Evolutionary conservation across 345 rosid genomes (phyloP).

Genomic region (Aegle marmelos): DNA sequence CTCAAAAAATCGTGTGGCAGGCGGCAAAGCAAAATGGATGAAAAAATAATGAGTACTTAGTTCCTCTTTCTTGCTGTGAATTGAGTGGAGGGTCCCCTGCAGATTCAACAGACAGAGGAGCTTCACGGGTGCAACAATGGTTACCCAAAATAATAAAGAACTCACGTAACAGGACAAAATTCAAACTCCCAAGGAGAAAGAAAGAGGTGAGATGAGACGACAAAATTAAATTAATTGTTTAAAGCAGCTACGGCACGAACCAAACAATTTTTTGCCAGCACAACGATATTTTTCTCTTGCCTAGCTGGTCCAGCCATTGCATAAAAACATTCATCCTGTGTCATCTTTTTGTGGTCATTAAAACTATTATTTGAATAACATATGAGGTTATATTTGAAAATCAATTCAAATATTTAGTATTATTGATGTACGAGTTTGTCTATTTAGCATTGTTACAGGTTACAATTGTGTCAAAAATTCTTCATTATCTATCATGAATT

Average conservation of each 20-base stretch:
- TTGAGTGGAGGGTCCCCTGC: neutral
- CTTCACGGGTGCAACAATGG: constrained; percentile 13
- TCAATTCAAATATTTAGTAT: too few relatives aligned
- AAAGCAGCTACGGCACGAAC: neutral
- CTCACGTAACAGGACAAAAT: neutral
- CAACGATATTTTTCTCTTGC: neutral
- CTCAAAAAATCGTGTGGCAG: neutral
- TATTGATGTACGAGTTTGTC: too few relatives aligned
- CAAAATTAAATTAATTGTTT: neutral
- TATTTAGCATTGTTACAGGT: too few relatives aligned
- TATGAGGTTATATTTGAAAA: too few relatives aligned
- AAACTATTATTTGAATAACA: too few relatives aligned
- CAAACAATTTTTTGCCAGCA: neutral
- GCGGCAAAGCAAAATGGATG: neutral
- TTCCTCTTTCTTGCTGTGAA: neutral
- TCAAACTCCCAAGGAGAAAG: neutral
- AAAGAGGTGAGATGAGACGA: neutral
- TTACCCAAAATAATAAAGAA: neutral
- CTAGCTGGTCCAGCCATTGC: too few relatives aligned
- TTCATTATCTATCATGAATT: too few relatives aligned
- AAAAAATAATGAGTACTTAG: neutral
- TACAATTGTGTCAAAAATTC: too few relatives aligned
- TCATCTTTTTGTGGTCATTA: neutral
- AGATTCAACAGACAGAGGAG: neutral
- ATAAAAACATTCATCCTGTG: too few relatives aligned